A percentile compares a stretch with the other conserved stretches of the same genome.
Evolutionary conservation across 2,329 filamentous ascomycete species (phyloP).

Genomic region (Thielaviopsis populi): DNA sequence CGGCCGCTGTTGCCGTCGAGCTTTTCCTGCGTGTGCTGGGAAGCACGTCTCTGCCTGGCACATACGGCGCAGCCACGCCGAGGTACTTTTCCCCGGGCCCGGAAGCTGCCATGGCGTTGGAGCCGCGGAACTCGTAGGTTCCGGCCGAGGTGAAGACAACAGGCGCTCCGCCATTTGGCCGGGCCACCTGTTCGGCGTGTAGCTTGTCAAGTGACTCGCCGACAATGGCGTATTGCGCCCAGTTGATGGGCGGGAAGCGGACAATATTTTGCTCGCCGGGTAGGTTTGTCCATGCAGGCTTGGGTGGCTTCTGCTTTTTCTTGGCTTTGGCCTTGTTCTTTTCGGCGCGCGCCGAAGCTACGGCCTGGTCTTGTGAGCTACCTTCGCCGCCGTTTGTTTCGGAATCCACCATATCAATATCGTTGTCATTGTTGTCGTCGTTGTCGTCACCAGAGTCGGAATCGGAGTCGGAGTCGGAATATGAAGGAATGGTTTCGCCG

Average conservation of each 20-base stretch:
- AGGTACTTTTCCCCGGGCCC: constrained; percentile 27
- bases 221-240: constrained; percentile 85
- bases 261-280: constrained; percentile 70
- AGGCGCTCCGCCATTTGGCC: constrained; percentile 44
- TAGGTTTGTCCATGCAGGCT: constrained; percentile 43
- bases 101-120: constrained; percentile 18
- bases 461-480: constrained; percentile 20
- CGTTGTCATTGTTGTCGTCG: constrained; percentile 22
- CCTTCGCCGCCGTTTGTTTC: constrained; percentile 19
- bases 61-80: constrained; percentile 43
- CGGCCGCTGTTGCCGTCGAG: background rate
- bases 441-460: constrained; percentile 22
- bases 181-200: constrained; percentile 60
- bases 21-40: constrained; percentile 24
- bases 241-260: constrained; percentile 80
- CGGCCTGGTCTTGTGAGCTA: constrained; percentile 14
- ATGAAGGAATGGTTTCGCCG: constrained; percentile 14
- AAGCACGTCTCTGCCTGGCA: constrained; percentile 37
- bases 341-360: background rate
- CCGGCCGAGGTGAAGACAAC: constrained; percentile 30
- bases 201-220: constrained; percentile 62
- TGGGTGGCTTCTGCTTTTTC: constrained; percentile 20
- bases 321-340: constrained; percentile 18
- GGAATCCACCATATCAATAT: background rate
- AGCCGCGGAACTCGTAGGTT: constrained; percentile 35